Conservation (phyloP, 306 rosid species). For the Rosa chinensis region DNA sequence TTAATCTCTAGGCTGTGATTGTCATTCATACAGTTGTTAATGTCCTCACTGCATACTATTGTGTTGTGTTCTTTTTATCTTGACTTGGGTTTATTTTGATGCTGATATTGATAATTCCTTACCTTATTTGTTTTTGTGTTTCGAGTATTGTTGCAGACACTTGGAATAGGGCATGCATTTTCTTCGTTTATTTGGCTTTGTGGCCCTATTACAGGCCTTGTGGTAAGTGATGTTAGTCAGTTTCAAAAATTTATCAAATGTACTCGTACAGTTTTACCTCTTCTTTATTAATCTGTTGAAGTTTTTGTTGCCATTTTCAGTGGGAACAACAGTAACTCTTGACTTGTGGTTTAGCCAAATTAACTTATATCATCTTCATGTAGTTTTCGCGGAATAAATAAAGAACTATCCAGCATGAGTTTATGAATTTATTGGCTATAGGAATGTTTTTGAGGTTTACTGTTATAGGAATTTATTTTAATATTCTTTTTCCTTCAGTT, state of each 20-base stretch:
- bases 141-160: slow-evolving; percentile 69
- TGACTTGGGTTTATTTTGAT: neutral
- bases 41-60: neutral
- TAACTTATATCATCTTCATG: neutral
- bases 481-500: neutral
- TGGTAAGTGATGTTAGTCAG: slow-evolving; percentile 57
- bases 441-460: neutral
- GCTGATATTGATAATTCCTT: neutral
- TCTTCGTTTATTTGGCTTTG: slow-evolving; percentile 99
- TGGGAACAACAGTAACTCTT: neutral
- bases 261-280: neutral
- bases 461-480: neutral
- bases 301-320: neutral
- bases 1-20: neutral
- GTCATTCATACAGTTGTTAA: neutral
- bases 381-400: neutral
- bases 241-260: slow-evolving; percentile 4
- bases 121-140: slow-evolving; percentile 13
- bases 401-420: neutral
- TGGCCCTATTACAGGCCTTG: slow-evolving; percentile 99
- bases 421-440: neutral
- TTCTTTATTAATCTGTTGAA: neutral
- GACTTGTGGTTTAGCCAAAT: neutral
- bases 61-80: neutral
- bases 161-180: slow-evolving; percentile 95